Percentiles rank a stretch among this genome's conserved stretches.
Conservation (phyloP, 2,329 filamentous ascomycete genomes). For the Didymella arachidicola region DNA sequence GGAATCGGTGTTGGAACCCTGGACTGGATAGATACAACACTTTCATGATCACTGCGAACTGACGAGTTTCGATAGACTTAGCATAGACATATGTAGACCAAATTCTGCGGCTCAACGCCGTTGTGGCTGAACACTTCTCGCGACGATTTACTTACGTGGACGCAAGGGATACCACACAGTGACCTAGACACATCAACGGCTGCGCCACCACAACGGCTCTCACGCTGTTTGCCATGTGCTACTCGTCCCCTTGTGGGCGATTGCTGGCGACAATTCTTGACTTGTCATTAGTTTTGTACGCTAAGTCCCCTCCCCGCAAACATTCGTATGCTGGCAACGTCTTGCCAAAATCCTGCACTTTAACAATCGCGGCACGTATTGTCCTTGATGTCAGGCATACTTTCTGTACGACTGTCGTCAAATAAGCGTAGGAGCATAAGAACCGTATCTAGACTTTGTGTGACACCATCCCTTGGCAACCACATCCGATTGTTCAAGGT, state of each 20-base stretch:
- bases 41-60: not conserved
- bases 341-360: not conserved
- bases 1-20: conserved; percentile 6
- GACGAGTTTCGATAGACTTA: conserved; percentile 8
- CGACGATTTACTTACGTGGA: conserved; percentile 6
- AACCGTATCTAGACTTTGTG: conserved; percentile 18
- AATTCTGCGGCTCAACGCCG: not conserved
- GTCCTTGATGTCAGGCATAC: conserved; percentile 8
- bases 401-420: conserved; percentile 13
- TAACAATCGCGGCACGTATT: not conserved
- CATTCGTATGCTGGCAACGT: not conserved
- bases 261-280: not conserved
- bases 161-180: conserved; percentile 6
- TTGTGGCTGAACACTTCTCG: conserved; percentile 7
- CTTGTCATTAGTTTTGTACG: not conserved
- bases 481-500: conserved; percentile 15
- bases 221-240: not conserved
- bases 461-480: conserved; percentile 8
- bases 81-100: conserved; percentile 1
- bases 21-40: conserved; percentile 6
- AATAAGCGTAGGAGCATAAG: conserved; percentile 10
- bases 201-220: conserved; percentile 2
- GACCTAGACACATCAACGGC: not conserved
- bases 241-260: not conserved
- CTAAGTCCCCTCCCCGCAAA: not conserved